Percentiles rank a stretch among this genome's conserved stretches.
Conservation (phyloP, 257 asterid genomes). For the Datura wrightii region DNA sequence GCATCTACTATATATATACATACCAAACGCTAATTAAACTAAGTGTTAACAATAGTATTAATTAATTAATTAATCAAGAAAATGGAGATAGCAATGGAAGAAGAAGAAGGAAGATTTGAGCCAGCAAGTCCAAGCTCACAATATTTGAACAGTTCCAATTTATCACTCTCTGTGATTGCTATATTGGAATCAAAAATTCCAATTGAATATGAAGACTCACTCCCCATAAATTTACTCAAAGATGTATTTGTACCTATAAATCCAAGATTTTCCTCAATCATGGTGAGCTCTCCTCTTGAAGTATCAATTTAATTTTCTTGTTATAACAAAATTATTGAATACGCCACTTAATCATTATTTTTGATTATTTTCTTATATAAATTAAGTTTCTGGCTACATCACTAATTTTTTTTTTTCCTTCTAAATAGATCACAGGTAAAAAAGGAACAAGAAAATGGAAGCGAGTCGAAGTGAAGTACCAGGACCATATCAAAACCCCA, state of each 20-base stretch:
- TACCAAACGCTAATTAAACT: neutral
- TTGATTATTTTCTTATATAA: no score
- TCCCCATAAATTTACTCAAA: constrained; percentile 26
- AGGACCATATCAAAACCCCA: constrained; percentile 57
- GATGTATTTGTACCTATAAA: constrained; percentile 42
- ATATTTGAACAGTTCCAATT: constrained; percentile 39
- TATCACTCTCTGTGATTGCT: constrained; percentile 37
- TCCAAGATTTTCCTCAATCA: constrained; percentile 45
- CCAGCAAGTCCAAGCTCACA: constrained; percentile 44
- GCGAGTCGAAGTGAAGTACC: constrained; percentile 54
- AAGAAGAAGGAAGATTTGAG: constrained; percentile 12
- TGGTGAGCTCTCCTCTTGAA: constrained; percentile 29
- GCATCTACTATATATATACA: neutral
- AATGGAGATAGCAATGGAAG: constrained; percentile 36
- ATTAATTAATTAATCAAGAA: neutral
- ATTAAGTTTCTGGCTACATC: neutral
- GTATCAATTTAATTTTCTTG: no score
- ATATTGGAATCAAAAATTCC: constrained; percentile 38
- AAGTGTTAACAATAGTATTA: neutral
- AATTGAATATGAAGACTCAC: constrained; percentile 38
- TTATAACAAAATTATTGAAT: no score
- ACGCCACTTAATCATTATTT: no score
- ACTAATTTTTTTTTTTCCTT: neutral
- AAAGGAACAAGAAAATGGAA: constrained; percentile 66
- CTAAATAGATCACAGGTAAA: constrained; percentile 50